Evolutionary conservation across 1,284 basidiomycete species (phyloP), one percentile per base, ranked within the genome.

Genomic region (Baeospora myosura): DNA sequence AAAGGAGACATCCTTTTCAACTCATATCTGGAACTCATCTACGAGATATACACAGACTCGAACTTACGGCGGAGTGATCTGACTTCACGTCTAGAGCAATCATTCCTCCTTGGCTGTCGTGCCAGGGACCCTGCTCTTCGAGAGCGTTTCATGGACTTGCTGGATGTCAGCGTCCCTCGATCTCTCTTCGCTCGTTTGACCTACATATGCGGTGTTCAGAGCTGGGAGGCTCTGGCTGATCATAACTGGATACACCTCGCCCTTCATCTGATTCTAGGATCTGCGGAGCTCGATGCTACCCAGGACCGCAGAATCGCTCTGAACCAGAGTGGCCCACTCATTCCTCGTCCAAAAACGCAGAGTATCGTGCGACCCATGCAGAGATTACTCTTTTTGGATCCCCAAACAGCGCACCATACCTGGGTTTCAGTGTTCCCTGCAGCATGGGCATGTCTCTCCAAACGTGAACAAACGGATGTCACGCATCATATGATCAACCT

Each of bases 171-270:
- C 54, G 78, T 98, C 31, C 89, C 93, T 12, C 78, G 86, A 21
- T 82, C 86, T 1, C 71, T 96, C 10, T 79, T 82, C 40, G 82
- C 76, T 46, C 85, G 96, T 21, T 63, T 99, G 38, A 87, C 88
- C 40, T 98, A 96, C 62, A 80, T 98, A 48, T 73, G 96, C 39
- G 93, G 91, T 21, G 82, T 93, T 16, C 94, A 98, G 64, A 95
- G 76, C 59, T 99, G 97, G 96, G 96, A 98, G 52, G 79, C 85
- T 7, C 65, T 99, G 14, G 82, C 89, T 1, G 92, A 97, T 51
- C 81, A 88, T 46, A 94, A 97, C 59, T 99, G 96, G 96, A 87
- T 96, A 35, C 86, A 89, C 50, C 77, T 98, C 33, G 91, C 93
- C 24, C 69, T 98, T 20, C 88, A 96, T 56, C 78, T 98, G 20